Percentiles rank a stretch among this genome's conserved stretches.
phyloP scores from a whole-genome alignment of 768 basidiomycete species.

The Kwoniella mangroviensis region DNA sequence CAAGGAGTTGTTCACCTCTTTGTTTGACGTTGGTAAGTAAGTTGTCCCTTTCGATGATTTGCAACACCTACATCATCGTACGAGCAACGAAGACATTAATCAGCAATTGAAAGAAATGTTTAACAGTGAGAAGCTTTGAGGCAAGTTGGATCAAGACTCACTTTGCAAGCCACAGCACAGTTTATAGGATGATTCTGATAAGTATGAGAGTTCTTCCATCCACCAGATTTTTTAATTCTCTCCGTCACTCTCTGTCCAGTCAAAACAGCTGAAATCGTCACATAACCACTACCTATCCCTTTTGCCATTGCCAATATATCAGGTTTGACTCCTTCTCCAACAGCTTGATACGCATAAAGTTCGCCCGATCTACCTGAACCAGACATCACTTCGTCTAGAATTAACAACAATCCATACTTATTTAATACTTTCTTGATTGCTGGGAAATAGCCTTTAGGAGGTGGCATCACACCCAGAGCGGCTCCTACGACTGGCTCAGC shows the following conservation, averaged over 20 bases:
- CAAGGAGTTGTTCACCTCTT: conserved; percentile 28
- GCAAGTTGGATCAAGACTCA: not conserved
- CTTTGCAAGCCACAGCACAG: conserved; percentile 31
- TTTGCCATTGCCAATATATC: conserved; percentile 36
- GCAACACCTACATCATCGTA: conserved; percentile 14
- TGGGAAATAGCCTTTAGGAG: conserved; percentile 36
- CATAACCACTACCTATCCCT: conserved; percentile 36
- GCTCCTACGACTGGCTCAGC: conserved; percentile 34
- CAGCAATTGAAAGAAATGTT: not conserved
- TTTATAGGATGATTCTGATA: conserved; percentile 39
- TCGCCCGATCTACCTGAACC: conserved; percentile 30
- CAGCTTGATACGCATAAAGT: conserved; percentile 29
- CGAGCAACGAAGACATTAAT: too few species aligned
- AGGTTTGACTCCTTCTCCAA: conserved; percentile 31
- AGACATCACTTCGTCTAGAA: conserved; percentile 38
- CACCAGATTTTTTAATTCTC: conserved; percentile 21
- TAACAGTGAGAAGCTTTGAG: not conserved
- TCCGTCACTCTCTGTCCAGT: conserved; percentile 23
- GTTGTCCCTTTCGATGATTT: conserved; percentile 33
- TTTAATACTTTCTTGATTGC: conserved; percentile 26
- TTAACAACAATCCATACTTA: conserved; percentile 27
- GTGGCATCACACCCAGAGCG: conserved; percentile 38
- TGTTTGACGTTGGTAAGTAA: conserved; percentile 27
- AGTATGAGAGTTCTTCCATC: conserved; percentile 37
- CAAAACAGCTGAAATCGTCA: conserved; percentile 30